Percentiles rank a stretch among this genome's conserved stretches.
phyloP scores from a whole-genome alignment of 2,329 filamentous ascomycete genomes.

The Atkinsonella texensis region DNA sequence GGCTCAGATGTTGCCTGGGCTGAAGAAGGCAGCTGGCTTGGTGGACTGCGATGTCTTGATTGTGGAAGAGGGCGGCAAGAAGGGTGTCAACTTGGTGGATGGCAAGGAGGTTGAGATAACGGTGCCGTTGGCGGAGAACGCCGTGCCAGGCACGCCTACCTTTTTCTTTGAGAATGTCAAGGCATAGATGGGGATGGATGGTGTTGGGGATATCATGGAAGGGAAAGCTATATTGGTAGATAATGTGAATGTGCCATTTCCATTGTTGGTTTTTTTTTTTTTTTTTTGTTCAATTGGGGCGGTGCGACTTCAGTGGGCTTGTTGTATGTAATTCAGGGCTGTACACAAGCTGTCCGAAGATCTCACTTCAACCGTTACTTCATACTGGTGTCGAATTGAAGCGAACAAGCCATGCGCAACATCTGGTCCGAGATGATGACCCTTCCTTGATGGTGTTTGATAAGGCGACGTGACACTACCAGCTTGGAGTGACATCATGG shows the following conservation, averaged over 20 bases:
- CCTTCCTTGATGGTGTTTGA: not conserved
- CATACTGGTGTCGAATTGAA: too few relatives aligned
- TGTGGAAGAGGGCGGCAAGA: conserved; percentile 59
- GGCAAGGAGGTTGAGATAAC: conserved; percentile 44
- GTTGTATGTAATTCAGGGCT: too few relatives aligned
- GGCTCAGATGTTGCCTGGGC: conserved; percentile 61
- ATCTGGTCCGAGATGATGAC: not conserved
- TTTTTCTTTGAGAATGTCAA: conserved; percentile 78
- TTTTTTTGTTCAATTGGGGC: too few relatives aligned
- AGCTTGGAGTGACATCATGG: not conserved
- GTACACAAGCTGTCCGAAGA: too few relatives aligned
- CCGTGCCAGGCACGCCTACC: conserved; percentile 70
- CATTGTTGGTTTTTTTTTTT: not conserved
- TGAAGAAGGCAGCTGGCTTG: conserved; percentile 64
- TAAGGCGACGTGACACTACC: not conserved
- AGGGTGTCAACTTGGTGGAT: conserved; percentile 41
- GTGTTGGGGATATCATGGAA: not conserved
- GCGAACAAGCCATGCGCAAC: not conserved
- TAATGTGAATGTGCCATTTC: not conserved
- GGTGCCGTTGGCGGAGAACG: conserved; percentile 51
- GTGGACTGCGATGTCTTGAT: conserved; percentile 59
- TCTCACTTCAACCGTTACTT: too few relatives aligned
- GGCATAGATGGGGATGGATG: conserved; percentile 8
- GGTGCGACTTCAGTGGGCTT: too few relatives aligned
- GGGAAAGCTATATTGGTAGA: not conserved